phyloP scores from a whole-genome alignment of 2,329 filamentous ascomycete species.

The Bipolaris gigantea region DNA sequence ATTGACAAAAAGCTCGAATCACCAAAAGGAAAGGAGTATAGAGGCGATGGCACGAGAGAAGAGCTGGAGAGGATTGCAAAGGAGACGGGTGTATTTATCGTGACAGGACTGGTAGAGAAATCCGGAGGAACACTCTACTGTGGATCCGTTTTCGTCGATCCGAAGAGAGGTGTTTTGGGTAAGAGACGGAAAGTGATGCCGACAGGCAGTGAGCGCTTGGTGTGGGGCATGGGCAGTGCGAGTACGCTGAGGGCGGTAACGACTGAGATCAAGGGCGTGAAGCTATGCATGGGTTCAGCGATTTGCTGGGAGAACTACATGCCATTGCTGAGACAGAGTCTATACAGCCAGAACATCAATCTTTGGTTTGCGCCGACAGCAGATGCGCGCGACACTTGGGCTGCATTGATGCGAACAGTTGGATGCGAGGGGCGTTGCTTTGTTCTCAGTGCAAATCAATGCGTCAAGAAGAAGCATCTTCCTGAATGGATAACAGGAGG shows the following conservation, averaged over 20 bases:
- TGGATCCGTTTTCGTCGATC: constrained; percentile 78
- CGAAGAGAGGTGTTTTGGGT: constrained; percentile 69
- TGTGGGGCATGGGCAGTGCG: constrained; percentile 86
- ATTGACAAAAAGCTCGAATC: constrained; percentile 62
- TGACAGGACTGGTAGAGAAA: constrained; percentile 77
- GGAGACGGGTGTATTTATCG: constrained; percentile 79
- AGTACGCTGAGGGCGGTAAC: constrained; percentile 77
- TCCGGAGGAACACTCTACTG: constrained; percentile 85
- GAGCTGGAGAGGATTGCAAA: constrained; percentile 73
- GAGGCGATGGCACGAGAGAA: constrained; percentile 79
- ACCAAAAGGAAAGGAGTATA: constrained; percentile 50
- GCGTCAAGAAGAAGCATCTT: constrained; percentile 62
- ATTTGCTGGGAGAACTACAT: constrained; percentile 99
- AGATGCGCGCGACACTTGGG: constrained; percentile 81
- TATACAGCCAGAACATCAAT: constrained; percentile 91
- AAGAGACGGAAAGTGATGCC: constrained; percentile 94
- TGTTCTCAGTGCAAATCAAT: constrained; percentile 85
- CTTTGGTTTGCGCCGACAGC: constrained; percentile 89
- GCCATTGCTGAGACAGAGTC: constrained; percentile 78
- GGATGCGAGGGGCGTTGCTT: constrained; percentile 82
- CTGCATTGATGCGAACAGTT: constrained; percentile 77
- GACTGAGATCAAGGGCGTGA: constrained; percentile 76
- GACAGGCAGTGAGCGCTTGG: constrained; percentile 78
- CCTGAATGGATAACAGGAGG: constrained; percentile 58
- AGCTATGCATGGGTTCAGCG: constrained; percentile 78